Base-by-base conservation (phyloP, 148 eudicot genomes). In the Rhododendron mucronatum region DNA sequence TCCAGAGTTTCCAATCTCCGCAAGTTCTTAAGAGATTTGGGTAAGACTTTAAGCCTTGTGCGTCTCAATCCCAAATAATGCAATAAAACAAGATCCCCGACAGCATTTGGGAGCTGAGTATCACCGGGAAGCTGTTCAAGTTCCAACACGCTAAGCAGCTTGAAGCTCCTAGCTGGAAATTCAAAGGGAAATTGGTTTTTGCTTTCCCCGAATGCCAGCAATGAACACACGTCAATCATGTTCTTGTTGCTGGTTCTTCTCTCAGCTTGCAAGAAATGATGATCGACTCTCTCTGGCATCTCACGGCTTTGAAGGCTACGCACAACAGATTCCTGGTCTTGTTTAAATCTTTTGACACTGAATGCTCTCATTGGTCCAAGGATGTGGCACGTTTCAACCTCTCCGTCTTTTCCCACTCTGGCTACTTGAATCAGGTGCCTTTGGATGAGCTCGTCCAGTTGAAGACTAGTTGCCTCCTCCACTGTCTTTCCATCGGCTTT, bases 241-340 rank as follows among this genome's bases (percentile, higher is more conserved):
- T 0, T 18, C 0, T 21, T 41, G 50, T 15, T 21, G 53, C 0
- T 45, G 53, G 3, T 55, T 0, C 21, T 55, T 15, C 61, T 16
- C 59, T 55, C 59, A 55, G 4, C 18, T 55, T 55, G 59, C 16
- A 55, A 14, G 18, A 55, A 55, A 55, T 16, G 21, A 0, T 21
- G 59, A 55, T 3, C 21, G 59, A 55, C 59, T 55, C 20, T 5
- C 59, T 3, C 21, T 55, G 21, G 59, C 21, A 4, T 50, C 0
- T 7, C 1, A 1, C 5, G 0, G 59, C 7, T 0, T 55, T 21
- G 0, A 4, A 55, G 0, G 59, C 0, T 14, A 55, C 0, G 59
- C 59, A 55, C 59, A 1, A 16, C 59, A 14, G 59, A 55, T 21
- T 3, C 21, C 21, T 16, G 20, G 21, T 55, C 59, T 55, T 55